phyloP scores from a whole-genome alignment of 768 basidiomycete species.

The Suillus subaureus region DNA sequence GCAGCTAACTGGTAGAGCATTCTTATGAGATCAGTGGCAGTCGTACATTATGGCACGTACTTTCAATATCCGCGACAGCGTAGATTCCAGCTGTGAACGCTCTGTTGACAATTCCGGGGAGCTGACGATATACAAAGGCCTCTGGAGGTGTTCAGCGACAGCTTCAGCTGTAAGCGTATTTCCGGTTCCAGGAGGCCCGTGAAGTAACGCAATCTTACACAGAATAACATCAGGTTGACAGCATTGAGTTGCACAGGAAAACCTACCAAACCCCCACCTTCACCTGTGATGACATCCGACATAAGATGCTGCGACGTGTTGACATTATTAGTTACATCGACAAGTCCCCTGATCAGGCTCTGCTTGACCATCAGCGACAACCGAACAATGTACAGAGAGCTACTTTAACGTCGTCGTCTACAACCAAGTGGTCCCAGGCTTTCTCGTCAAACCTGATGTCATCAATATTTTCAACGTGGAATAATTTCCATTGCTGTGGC shows the following conservation, averaged over 20 bases:
- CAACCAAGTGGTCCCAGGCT: slow-evolving; percentile 60
- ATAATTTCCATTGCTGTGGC: slow-evolving; percentile 48
- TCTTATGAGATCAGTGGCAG: slow-evolving; percentile 11
- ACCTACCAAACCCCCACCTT: slow-evolving; percentile 62
- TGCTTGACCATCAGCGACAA: slow-evolving; percentile 37
- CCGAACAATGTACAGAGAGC: background rate
- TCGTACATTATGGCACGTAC: slow-evolving; percentile 7
- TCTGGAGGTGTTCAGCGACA: slow-evolving; percentile 54
- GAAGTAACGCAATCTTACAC: slow-evolving; percentile 23
- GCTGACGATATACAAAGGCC: slow-evolving; percentile 54
- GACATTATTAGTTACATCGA: slow-evolving; percentile 25
- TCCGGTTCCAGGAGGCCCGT: slow-evolving; percentile 35
- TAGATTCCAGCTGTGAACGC: slow-evolving; percentile 43
- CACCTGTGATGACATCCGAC: slow-evolving; percentile 61
- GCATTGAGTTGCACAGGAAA: slow-evolving; percentile 17
- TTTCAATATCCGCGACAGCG: slow-evolving; percentile 31
- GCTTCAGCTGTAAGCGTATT: slow-evolving; percentile 65
- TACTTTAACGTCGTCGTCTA: slow-evolving; percentile 54
- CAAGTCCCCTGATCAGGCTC: slow-evolving; percentile 29
- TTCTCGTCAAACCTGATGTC: slow-evolving; percentile 59
- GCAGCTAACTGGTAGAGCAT: slow-evolving; percentile 57
- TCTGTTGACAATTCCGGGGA: slow-evolving; percentile 57
- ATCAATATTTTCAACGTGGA: slow-evolving; percentile 54
- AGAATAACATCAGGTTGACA: background rate
- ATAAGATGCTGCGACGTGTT: slow-evolving; percentile 23